Conservation (phyloP, 306 rosid genomes). For the Cucumis sativus region Cucumber_9930_V3 NC_026659.2:996001-996500, state of each 20-base stretch:
- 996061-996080: slow-evolving; percentile 91
- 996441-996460: background rate
- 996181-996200: slow-evolving; percentile 83
- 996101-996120: slow-evolving; percentile 46
- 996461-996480: background rate
- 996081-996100: slow-evolving; percentile 60
- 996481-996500: background rate
- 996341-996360: slow-evolving; percentile 87
- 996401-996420: slow-evolving; percentile 57
- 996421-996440: slow-evolving; percentile 35
- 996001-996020: background rate
- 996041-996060: background rate
- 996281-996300: background rate
- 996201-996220: slow-evolving; percentile 62
- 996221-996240: slow-evolving; percentile 44
- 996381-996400: slow-evolving; percentile 60
- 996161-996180: slow-evolving; percentile 94
- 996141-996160: slow-evolving; percentile 79
- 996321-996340: slow-evolving; percentile 84
- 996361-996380: slow-evolving; percentile 45
- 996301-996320: background rate
- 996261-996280: background rate
- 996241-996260: background rate
- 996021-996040: background rate
- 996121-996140: slow-evolving; percentile 82